phyloP scores from a whole-genome alignment of 805 yeast genomes.

The Blastobotrys chiropterorum region DNA sequence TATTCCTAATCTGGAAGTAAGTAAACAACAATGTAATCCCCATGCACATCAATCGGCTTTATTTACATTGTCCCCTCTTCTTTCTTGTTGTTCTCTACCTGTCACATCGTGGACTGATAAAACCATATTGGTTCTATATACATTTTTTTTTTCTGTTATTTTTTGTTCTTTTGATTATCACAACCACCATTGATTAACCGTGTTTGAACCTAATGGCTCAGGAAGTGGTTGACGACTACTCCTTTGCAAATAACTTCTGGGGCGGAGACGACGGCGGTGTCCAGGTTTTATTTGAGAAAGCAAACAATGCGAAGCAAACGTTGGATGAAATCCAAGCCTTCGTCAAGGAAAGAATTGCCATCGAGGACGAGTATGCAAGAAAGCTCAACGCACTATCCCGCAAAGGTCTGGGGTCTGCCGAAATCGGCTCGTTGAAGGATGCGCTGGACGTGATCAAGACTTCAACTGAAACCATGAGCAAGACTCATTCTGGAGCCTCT shows the following conservation, averaged over 20 bases:
- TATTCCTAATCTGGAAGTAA: conserved; percentile 21
- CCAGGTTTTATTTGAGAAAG: conserved; percentile 45
- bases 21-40: conserved; percentile 17
- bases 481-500: conserved; percentile 48
- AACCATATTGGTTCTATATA: background rate
- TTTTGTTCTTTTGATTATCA: background rate
- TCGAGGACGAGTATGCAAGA: conserved; percentile 70
- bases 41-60: conserved; percentile 2
- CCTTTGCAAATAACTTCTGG: conserved; percentile 39
- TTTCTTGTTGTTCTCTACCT: background rate
- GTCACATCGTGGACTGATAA: background rate
- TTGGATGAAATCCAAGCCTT: conserved; percentile 43
- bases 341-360: conserved; percentile 47
- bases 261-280: conserved; percentile 58
- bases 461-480: conserved; percentile 56
- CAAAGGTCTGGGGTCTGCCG: conserved; percentile 48
- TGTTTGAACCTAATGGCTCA: background rate
- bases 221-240: conserved; percentile 5
- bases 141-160: background rate
- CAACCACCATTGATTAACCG: background rate
- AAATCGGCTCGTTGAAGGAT: conserved; percentile 52
- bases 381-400: conserved; percentile 46
- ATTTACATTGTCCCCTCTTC: conserved; percentile 3
- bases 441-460: conserved; percentile 52
- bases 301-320: conserved; percentile 55